Evolutionary conservation across 306 rosid genomes (phyloP).

Genomic region (Lathyrus sativus): DNA sequence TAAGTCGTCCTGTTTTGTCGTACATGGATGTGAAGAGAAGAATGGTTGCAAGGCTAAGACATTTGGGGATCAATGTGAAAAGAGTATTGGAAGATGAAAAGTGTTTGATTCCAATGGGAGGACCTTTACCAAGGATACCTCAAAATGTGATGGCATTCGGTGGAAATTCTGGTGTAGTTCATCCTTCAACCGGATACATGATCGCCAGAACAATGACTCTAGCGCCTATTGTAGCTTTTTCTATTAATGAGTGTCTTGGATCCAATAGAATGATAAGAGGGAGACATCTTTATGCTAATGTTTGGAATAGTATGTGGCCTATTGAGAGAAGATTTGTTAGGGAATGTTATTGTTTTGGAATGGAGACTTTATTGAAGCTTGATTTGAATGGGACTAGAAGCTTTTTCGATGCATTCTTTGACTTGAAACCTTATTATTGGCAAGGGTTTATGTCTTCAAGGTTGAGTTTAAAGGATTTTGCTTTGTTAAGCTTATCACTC

Average conservation of each 20-base stretch:
- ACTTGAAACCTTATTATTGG: constrained; percentile 70
- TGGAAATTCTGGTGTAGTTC: constrained; percentile 75
- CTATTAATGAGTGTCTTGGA: constrained; percentile 74
- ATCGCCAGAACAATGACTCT: constrained; percentile 69
- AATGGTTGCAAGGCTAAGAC: constrained; percentile 86
- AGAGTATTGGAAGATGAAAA: constrained; percentile 74
- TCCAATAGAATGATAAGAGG: constrained; percentile 84
- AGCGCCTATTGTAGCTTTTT: constrained; percentile 55
- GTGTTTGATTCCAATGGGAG: constrained; percentile 96
- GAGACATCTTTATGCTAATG: constrained; percentile 49
- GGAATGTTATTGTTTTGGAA: constrained; percentile 80
- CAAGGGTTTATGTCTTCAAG: constrained; percentile 87
- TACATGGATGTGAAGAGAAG: constrained; percentile 63
- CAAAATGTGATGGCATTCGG: constrained; percentile 78
- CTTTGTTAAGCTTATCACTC: constrained; percentile 55
- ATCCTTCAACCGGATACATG: constrained; percentile 90
- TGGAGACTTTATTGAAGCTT: constrained; percentile 86
- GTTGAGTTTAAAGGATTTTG: constrained; percentile 58
- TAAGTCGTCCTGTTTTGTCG: constrained; percentile 68
- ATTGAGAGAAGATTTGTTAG: constrained; percentile 54
- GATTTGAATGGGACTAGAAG: constrained; percentile 68
- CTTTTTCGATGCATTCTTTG: constrained; percentile 85
- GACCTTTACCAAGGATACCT: constrained; percentile 71
- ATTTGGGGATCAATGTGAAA: constrained; percentile 73
- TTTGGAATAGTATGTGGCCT: constrained; percentile 85